Evolutionary conservation across 805 yeast species (phyloP), one percentile per base, ranked within the genome.

Genomic region (Saccharomycopsis babjevae): DNA sequence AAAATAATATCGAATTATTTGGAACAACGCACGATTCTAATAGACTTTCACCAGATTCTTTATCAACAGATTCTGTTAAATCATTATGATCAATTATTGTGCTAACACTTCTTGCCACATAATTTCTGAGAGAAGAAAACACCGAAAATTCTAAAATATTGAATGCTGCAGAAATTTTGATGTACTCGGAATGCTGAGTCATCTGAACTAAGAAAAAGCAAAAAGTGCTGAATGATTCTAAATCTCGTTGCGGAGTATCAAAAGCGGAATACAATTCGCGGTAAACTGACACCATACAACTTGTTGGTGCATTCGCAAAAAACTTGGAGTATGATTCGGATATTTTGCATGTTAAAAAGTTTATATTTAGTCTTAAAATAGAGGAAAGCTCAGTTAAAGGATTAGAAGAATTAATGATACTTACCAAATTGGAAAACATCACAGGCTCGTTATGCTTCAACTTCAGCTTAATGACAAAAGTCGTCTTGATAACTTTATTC

Each of bases 91-190:
- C 52, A 11, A 46, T 46, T 15, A 46, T 46, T 46, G 28, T 8
- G 13, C 22, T 25, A 5, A 46, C 52, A 46, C 52, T 46, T 46
- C 32, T 46, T 22, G n/a, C 11, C 1, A 46, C 28, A 46, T 46
- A 25, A 3, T 22, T 28, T 22, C 3, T 22, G 16, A 46, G 28
- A 11, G 2, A 22, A 22, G 52, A 13, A 46, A 71, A 74, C 20
- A 68, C 67, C 0, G 78, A 70, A 42, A 75, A 70, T 61, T 80
- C 82, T 5, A 79, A 64, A 52, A 81, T 65, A 62, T 75, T 78
- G 66, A 75, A 75, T 10, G 79, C 59, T 5, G 75, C 69, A 1
- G 77, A 70, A 10, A 73, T 61, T 42, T 74, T 63, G 4, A 78
- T 55, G 13, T 68, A 68, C 5, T 71, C 67, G 0, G 78, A 72